Base-by-base conservation (phyloP, 2,329 filamentous ascomycete species). In the Clonostachys rosea region DNA sequence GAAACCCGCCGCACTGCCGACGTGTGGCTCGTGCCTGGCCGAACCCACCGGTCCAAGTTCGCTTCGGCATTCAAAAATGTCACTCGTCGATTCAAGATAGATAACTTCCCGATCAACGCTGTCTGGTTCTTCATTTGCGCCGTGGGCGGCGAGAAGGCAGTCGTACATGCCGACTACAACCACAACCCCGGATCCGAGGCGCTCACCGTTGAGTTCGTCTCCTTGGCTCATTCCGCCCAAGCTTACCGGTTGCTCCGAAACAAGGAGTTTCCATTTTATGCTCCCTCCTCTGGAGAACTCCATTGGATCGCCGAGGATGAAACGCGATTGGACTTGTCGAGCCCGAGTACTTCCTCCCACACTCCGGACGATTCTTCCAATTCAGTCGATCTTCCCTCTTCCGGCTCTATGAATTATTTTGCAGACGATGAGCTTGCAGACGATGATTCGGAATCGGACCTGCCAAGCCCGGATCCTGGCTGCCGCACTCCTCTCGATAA, bases 131-230 rank as follows among this genome's bases (percentile, higher is more conserved):
- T 16, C 34, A 41, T 44, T 36, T n/a, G 34, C 12, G 34, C 46
- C 24, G 12, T 43, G 8, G 41, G 41, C 10, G 34, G 33, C 43
- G 46, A 51, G 34, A 43, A 30, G 4, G 9, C 42, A 37, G 50
- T 54, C 37, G 47, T 52, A 34, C 48, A 52, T 24, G 50, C 50
- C 7, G 14, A 7, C 13, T 44, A 44, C 36, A 36, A 40, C 6
- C 18, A 14, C 17, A 30, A 10, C 8, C 3, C 8, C 24, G 14
- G 10, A 13, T 16, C 2, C 14, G 7, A 8, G 24, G 16, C 41
- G 5, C 46, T 47, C 9, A 30, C 13, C 24, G 12, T 47, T 16
- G 46, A 47, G 20, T 47, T 47, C 24, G 18, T 20, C 13, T 40
- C 41, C 20, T 13, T 47, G 5, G 30, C 34, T 30, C 20, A 40